Conservation (phyloP, 352 stramenopile genomes). For the Elongisporangium anandrum region DNA sequence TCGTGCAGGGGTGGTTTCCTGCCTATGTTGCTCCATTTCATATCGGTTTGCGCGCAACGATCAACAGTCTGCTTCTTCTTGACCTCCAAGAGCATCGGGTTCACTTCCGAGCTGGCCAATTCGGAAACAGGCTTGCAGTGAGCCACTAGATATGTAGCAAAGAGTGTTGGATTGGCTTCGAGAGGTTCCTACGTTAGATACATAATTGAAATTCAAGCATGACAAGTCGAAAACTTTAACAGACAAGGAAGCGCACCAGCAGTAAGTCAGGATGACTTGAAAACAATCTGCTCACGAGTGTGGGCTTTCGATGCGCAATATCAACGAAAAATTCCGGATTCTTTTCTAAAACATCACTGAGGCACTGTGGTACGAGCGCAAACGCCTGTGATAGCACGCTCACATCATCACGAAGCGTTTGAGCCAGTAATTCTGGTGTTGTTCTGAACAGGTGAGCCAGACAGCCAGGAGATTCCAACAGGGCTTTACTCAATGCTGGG, state of each 20-base stretch:
- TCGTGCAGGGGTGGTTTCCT: slow-evolving; percentile 30
- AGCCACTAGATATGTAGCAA: slow-evolving; percentile 59
- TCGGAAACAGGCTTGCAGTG: slow-evolving; percentile 58
- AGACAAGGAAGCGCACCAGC: slow-evolving; percentile 25
- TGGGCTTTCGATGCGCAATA: slow-evolving; percentile 57
- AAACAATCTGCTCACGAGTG: slow-evolving; percentile 55
- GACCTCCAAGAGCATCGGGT: slow-evolving; percentile 47
- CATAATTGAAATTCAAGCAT: no score
- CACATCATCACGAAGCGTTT: slow-evolving; percentile 44
- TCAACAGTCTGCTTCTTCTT: slow-evolving; percentile 36
- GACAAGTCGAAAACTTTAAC: no score
- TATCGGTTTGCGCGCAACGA: slow-evolving; percentile 35
- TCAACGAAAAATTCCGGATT: slow-evolving; percentile 66
- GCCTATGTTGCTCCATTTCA: slow-evolving; percentile 25
- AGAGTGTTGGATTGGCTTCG: slow-evolving; percentile 62
- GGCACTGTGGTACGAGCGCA: slow-evolving; percentile 42
- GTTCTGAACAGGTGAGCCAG: slow-evolving; percentile 45
- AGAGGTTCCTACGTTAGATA: slow-evolving; percentile 44
- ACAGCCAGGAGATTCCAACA: slow-evolving; percentile 36
- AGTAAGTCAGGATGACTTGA: slow-evolving; percentile 62
- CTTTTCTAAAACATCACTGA: slow-evolving; percentile 58
- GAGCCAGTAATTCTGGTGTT: slow-evolving; percentile 40
- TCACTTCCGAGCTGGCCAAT: slow-evolving; percentile 46
- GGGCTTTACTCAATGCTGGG: slow-evolving; percentile 32
- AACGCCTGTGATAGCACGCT: slow-evolving; percentile 44